phyloP scores from a whole-genome alignment of 148 eudicot species.

The Cornus controversa region DNA sequence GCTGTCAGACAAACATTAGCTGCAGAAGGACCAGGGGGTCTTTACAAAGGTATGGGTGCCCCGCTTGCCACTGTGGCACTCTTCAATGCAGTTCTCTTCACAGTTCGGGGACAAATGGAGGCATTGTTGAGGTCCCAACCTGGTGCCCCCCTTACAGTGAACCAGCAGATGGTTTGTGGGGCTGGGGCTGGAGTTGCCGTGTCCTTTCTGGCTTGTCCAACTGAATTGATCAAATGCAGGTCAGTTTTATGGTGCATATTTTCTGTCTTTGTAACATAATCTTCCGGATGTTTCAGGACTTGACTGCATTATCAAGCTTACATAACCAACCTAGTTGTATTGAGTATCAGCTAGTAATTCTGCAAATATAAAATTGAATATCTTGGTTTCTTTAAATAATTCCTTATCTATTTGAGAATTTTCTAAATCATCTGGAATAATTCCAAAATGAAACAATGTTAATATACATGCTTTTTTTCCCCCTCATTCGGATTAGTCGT shows the following conservation, averaged over 20 bases:
- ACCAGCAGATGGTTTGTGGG: slow-evolving; percentile 76
- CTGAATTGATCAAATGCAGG: slow-evolving; percentile 96
- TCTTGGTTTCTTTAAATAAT: too few relatives aligned
- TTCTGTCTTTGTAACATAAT: neutral
- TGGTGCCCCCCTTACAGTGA: slow-evolving; percentile 65
- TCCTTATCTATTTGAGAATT: too few relatives aligned
- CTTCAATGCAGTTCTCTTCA: slow-evolving; percentile 83
- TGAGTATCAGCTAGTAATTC: too few relatives aligned
- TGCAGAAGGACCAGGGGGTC: slow-evolving; percentile 80
- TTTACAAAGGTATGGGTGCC: slow-evolving; percentile 99
- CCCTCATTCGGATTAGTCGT: neutral
- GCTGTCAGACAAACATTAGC: slow-evolving; percentile 88
- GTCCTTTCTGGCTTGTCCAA: slow-evolving; percentile 85
- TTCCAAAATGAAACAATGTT: too few relatives aligned
- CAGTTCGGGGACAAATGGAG: slow-evolving; percentile 92
- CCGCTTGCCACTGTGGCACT: slow-evolving; percentile 98
- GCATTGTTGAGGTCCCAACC: slow-evolving; percentile 61
- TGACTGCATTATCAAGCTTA: neutral
- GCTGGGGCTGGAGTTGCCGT: slow-evolving; percentile 96
- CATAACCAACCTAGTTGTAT: neutral
- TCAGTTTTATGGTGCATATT: slow-evolving; percentile 14
- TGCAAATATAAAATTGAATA: too few relatives aligned
- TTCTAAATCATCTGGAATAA: too few relatives aligned
- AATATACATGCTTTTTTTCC: neutral
- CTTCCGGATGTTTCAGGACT: neutral